Percentiles rank a stretch among this genome's conserved stretches.
These are phyloP conservation scores for Xylariaceae sp. DNA, from an alignment of 2,329 filamentous ascomycete genomes.

Conservation along the genomic window DNA sequence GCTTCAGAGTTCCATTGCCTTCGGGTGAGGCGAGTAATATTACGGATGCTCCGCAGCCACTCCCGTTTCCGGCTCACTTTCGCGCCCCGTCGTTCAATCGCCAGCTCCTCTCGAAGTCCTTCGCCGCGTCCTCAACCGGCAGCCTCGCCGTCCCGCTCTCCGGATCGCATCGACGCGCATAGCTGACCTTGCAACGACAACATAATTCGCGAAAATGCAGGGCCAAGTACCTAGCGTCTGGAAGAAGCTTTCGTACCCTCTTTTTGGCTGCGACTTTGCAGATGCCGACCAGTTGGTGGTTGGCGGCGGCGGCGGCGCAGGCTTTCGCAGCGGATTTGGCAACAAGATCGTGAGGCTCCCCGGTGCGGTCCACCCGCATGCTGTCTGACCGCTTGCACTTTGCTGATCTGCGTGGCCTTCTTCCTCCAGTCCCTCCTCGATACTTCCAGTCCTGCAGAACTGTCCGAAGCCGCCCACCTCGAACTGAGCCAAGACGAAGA, in stretches of 20 bases:
- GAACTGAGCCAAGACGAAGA: slow-evolving; percentile 80
- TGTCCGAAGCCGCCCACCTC: slow-evolving; percentile 62
- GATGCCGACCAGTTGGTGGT: slow-evolving; percentile 71
- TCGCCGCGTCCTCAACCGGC: too few relatives aligned
- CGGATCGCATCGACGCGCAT: too few relatives aligned
- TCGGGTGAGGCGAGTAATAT: too few relatives aligned
- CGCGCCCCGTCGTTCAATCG: too few relatives aligned
- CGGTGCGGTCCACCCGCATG: background rate
- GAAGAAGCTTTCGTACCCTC: slow-evolving; percentile 68
- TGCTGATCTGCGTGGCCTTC: background rate
- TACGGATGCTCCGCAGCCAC: too few relatives aligned
- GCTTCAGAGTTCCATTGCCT: too few relatives aligned
- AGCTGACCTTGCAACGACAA: too few relatives aligned
- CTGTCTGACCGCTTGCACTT: background rate
- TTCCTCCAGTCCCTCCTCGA: slow-evolving; percentile 60
- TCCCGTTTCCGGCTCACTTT: too few relatives aligned
- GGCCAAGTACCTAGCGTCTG: slow-evolving; percentile 43
- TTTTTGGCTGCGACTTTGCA: slow-evolving; percentile 83
- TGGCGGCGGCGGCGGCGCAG: slow-evolving; percentile 79
- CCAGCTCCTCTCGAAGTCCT: too few relatives aligned
- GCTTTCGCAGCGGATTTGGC: slow-evolving; percentile 67
- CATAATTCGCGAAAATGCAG: slow-evolving; percentile 23
- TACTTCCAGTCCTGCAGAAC: slow-evolving; percentile 54
- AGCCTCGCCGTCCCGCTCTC: too few relatives aligned
- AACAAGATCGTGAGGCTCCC: slow-evolving; percentile 67